These are phyloP conservation scores for Aspergillus olivimuriae DNA, from an alignment of 495 filamentous ascomycete species.

Conservation along the genomic window DNA sequence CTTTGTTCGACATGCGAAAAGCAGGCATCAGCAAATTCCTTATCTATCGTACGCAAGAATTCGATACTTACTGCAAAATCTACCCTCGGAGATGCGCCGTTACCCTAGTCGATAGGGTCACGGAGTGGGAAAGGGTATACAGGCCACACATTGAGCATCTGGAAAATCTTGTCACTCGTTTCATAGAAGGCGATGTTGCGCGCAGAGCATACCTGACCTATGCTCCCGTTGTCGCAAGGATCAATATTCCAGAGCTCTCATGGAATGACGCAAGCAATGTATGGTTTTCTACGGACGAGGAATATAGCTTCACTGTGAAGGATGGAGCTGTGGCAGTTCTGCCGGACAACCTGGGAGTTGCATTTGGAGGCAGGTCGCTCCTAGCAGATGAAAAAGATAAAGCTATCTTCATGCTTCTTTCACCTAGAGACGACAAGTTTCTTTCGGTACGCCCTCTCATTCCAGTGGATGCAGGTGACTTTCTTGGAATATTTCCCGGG, in stretches of 20 bases:
- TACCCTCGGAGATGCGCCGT: neutral
- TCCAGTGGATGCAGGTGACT: conserved; percentile 1
- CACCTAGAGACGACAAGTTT: neutral
- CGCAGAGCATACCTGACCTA: neutral
- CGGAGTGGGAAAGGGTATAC: neutral
- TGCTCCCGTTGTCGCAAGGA: neutral
- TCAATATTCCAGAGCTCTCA: neutral
- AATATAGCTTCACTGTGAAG: neutral
- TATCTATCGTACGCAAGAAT: neutral
- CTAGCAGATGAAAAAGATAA: conserved; percentile 3
- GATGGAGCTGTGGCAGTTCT: neutral
- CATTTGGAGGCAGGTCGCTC: neutral
- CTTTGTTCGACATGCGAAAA: neutral
- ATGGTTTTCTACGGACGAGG: neutral
- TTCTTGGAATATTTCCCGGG: conserved; percentile 3
- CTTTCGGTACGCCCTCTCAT: neutral
- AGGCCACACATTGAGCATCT: neutral
- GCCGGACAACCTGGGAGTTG: neutral
- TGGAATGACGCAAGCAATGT: neutral
- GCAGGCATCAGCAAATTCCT: neutral
- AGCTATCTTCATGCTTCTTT: neutral
- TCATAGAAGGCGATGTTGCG: neutral
- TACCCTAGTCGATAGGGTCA: neutral
- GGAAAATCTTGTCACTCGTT: neutral
- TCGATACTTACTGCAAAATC: neutral